phyloP scores from a whole-genome alignment of 176 grass and related monocot species.

The Typha latifolia region DNA sequence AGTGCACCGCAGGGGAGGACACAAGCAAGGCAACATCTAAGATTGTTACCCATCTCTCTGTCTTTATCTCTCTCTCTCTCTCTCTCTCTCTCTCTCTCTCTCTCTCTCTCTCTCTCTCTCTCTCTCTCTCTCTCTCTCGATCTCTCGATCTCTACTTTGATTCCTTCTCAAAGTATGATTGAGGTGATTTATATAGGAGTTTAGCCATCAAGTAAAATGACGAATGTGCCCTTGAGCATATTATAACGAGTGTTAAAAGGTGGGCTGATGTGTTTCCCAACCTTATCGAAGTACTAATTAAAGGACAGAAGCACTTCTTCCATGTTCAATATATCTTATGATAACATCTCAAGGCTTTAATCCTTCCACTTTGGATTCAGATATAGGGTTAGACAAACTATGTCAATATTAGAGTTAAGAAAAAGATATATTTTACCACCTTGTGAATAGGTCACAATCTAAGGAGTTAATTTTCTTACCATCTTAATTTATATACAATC shows the following conservation, averaged over 20 bases:
- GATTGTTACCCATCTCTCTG: conserved; percentile 62
- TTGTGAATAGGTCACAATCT: no score
- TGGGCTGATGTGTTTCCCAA: conserved; percentile 32
- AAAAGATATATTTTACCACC: no score
- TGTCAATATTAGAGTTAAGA: no score
- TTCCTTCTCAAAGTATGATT: not conserved
- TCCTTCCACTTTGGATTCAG: not conserved
- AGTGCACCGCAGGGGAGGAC: conserved; percentile 78
- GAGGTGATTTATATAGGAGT: conserved; percentile 33
- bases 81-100: not conserved
- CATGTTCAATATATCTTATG: conserved; percentile 30
- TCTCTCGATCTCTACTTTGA: no score
- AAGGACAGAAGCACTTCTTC: conserved; percentile 32
- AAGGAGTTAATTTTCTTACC: no score
- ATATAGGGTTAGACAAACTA: no score
- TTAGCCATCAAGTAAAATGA: conserved; percentile 8
- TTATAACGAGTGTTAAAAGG: conserved; percentile 32
- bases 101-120: no score
- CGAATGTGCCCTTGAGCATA: conserved; percentile 4
- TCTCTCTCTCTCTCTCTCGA: no score
- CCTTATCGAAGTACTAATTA: conserved; percentile 34
- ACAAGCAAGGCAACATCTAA: conserved; percentile 75
- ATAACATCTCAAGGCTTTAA: not conserved
- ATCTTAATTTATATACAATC: no score
- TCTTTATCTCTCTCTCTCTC: conserved; percentile 14